phyloP scores from a whole-genome alignment of 2,329 filamentous ascomycete genomes.

The Cladophialophora yegresii region DNA sequence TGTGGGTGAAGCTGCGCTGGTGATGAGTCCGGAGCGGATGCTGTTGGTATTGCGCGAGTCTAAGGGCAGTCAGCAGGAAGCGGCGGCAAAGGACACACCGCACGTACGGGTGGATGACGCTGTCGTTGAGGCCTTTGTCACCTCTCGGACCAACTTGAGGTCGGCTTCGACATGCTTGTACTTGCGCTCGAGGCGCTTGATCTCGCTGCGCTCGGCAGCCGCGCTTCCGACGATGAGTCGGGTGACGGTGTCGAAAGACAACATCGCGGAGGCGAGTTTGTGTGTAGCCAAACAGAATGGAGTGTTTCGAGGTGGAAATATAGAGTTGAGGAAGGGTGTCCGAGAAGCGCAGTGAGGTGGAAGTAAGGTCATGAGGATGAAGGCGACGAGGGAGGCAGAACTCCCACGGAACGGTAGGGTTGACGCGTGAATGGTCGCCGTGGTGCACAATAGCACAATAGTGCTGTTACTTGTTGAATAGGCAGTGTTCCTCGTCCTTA shows the following conservation, averaged over 20 bases:
- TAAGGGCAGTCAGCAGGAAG: neutral
- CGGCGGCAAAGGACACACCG: neutral
- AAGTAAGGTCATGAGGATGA: neutral
- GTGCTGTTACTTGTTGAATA: neutral
- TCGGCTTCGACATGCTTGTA: slow-evolving; percentile 23
- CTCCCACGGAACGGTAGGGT: neutral
- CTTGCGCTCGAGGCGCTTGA: slow-evolving; percentile 24
- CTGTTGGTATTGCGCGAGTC: neutral
- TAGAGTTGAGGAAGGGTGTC: neutral
- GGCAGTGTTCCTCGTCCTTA: neutral
- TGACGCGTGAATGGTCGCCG: neutral
- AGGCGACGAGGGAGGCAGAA: neutral
- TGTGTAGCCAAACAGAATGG: no score
- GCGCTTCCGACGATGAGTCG: slow-evolving; percentile 2
- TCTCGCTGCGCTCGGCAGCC: slow-evolving; percentile 22
- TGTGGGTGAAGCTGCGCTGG: neutral
- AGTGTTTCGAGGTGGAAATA: neutral
- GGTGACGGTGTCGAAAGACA: neutral
- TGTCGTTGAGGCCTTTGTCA: slow-evolving; percentile 19
- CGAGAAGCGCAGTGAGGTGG: neutral
- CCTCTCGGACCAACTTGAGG: slow-evolving; percentile 27
- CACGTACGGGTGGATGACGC: slow-evolving; percentile 20
- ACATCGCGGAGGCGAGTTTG: neutral
- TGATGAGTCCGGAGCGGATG: neutral
- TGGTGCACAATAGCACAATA: neutral